Conservation (phyloP, 441 rosid species). For the Rhodomyrtus psidioides region DNA sequence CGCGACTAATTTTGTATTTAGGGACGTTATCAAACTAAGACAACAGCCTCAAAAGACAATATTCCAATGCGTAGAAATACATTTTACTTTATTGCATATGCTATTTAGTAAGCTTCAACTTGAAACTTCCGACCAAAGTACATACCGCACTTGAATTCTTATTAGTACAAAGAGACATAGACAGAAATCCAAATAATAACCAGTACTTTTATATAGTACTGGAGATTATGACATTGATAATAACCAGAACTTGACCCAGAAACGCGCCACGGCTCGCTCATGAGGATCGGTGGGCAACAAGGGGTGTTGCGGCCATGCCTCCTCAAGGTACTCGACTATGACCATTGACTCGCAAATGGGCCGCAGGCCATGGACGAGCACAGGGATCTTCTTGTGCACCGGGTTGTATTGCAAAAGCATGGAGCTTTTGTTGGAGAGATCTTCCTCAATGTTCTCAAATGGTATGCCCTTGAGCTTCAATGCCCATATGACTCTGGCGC, state of each 20-base stretch:
- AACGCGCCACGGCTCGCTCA: conserved; percentile 19
- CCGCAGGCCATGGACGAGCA: conserved; percentile 11
- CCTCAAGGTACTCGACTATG: conserved; percentile 41
- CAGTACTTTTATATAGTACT: neutral
- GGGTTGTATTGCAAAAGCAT: conserved; percentile 28
- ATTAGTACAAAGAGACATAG: neutral
- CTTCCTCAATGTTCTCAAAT: conserved; percentile 33
- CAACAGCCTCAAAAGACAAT: neutral
- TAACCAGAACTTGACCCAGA: conserved; percentile 33
- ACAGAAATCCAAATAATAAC: no score
- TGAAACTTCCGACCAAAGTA: neutral
- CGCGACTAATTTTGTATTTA: neutral
- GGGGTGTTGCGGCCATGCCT: conserved; percentile 33
- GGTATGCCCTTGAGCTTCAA: conserved; percentile 13
- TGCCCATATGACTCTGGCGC: conserved; percentile 14
- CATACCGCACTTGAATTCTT: neutral
- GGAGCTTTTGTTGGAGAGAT: conserved; percentile 26
- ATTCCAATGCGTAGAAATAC: neutral
- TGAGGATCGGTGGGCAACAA: conserved; percentile 21
- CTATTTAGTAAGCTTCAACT: neutral
- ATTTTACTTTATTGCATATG: neutral
- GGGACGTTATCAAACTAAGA: neutral
- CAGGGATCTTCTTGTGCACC: conserved; percentile 12
- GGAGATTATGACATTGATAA: neutral
- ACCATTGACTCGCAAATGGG: conserved; percentile 35